Percentiles rank a stretch among this genome's conserved stretches.
Conservation (phyloP, 2,329 filamentous ascomycete species). For the Zymoseptoria tritici region DNA sequence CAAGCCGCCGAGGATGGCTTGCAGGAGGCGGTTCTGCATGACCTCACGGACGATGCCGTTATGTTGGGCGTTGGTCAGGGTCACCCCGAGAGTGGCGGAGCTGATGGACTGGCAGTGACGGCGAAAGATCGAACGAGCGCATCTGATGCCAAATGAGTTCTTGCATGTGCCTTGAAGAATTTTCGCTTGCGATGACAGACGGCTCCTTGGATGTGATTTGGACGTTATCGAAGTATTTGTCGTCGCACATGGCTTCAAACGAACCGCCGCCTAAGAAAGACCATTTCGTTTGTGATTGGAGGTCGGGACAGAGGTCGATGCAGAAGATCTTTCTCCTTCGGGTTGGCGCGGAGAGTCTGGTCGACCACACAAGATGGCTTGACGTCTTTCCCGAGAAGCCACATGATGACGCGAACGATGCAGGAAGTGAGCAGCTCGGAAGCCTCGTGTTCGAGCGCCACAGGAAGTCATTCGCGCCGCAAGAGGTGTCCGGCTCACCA, state of each 20-base stretch:
- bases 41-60: slow-evolving; percentile 96
- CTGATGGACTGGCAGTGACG: too few species aligned
- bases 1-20: slow-evolving; percentile 85
- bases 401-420: too few species aligned
- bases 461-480: too few species aligned
- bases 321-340: background rate
- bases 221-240: background rate
- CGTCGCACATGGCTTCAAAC: background rate
- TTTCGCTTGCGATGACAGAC: background rate
- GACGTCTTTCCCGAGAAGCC: too few species aligned
- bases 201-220: background rate
- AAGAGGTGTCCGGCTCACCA: background rate
- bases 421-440: too few species aligned
- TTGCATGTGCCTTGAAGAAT: background rate
- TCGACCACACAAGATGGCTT: background rate
- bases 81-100: background rate
- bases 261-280: background rate
- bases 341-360: background rate
- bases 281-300: background rate
- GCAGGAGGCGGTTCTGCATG: slow-evolving; percentile 91
- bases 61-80: background rate
- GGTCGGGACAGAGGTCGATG: background rate
- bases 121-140: background rate
- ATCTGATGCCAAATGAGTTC: background rate
- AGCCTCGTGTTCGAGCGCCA: too few species aligned